These are phyloP conservation scores for Aspergillus heteromorphus DNA, from an alignment of 495 filamentous ascomycete genomes.

Conservation along the genomic window DNA sequence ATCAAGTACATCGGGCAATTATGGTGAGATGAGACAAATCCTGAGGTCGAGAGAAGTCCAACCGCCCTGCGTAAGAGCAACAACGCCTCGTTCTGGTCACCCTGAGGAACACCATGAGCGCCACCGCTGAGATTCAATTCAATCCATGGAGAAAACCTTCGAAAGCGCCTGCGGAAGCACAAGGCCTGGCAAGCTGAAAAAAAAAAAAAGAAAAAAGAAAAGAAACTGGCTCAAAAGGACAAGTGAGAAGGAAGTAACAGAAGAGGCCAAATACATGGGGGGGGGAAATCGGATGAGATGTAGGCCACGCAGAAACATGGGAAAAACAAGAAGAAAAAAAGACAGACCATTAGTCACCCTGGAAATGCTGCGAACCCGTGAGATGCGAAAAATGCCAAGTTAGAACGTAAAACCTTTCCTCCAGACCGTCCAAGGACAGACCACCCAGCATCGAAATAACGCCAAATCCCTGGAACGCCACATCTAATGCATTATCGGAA, in stretches of 20 bases:
- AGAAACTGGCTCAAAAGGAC: neutral
- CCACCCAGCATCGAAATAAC: slow-evolving; percentile 19
- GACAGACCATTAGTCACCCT: slow-evolving; percentile 14
- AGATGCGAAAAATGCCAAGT: slow-evolving; percentile 35
- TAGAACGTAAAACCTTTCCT: slow-evolving; percentile 21
- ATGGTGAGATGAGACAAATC: neutral
- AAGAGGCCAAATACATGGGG: slow-evolving; percentile 18
- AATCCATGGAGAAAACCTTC: slow-evolving; percentile 14
- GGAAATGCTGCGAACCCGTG: slow-evolving; percentile 24
- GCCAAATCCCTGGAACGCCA: slow-evolving; percentile 32
- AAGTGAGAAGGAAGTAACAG: slow-evolving; percentile 5
- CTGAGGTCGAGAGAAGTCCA: slow-evolving; percentile 1
- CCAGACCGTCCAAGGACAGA: slow-evolving; percentile 24
- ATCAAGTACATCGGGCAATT: neutral
- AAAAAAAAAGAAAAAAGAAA: too few relatives aligned
- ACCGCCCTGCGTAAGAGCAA: neutral
- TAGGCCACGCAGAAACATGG: neutral
- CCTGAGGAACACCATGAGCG: slow-evolving; percentile 34
- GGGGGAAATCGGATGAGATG: slow-evolving; percentile 18
- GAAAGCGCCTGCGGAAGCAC: slow-evolving; percentile 2
- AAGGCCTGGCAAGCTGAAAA: slow-evolving; percentile 1
- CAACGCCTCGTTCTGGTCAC: slow-evolving; percentile 23
- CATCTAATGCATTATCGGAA: slow-evolving; percentile 33
- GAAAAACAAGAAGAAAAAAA: slow-evolving; percentile 4
- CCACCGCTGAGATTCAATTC: slow-evolving; percentile 31